Base-by-base conservation (phyloP, 2,329 filamentous ascomycete species). In the Coniochaeta hoffmannii region DNA sequence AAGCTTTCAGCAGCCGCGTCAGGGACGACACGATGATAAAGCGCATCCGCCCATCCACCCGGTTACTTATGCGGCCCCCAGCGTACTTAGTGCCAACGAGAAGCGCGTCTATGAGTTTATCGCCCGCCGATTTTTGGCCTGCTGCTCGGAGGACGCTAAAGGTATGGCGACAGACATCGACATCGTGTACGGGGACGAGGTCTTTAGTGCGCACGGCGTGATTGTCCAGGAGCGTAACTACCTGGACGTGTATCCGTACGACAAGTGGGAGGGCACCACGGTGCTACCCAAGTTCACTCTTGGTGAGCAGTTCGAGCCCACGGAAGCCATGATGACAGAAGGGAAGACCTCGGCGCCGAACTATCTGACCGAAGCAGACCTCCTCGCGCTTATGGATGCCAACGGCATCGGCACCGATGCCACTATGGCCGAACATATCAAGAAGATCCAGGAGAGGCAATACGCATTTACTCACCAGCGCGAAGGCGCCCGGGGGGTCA, bases 331-430 rank as follows among this genome's bases (percentile, higher is more conserved):
- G 63, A 90, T 99, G 72, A 86, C 83, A 1, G 91, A 97, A 63
- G 93, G 94, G n/a, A 88, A 95, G 70, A 99, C 94, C 0, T 82
- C 80, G 1, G 78, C 92, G 12, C 94, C 94, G 0, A 83, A 80
- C 22, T 97, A 96, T 67, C 78, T 99, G 30, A 97, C 94, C 0
- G 94, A 99, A 68, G 92, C 94, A 0, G 94, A 99, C 68, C 78
- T 99, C 26, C 96, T 99, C 66, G 88, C 88, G 3, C 80, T 99
- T 11, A 99, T 99, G 94, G 94, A 99, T 73, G 92, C 90, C 46
- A 99, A 99, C 67, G 94, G 94, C 2, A 99, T 99, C 60, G 94
- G 94, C 12, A 99, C 94, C 10, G 94, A 99, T 73, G 94, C 94
- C 7, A 99, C 94, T 1, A 99, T 99, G 94, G 94, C 94, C 0